A percentile compares a stretch with the other conserved stretches of the same genome.
Conservation (phyloP, 1,284 basidiomycete species). For the Malassezia obtusa region DNA sequence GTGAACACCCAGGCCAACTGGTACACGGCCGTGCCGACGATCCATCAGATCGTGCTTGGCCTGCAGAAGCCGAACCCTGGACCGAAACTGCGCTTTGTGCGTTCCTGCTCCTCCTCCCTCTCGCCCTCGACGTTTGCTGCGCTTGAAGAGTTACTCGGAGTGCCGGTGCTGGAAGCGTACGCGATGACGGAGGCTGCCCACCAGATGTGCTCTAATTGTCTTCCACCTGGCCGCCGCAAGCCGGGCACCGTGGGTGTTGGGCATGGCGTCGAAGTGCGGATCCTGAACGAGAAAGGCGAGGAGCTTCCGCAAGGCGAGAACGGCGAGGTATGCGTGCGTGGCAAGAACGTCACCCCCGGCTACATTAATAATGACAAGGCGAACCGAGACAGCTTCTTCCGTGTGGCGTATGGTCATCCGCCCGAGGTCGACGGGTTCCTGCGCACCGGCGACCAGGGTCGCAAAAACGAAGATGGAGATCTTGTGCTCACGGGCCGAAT, state of each 20-base stretch:
- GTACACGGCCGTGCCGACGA: conserved; percentile 51
- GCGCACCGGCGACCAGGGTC: conserved; percentile 60
- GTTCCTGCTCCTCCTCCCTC: conserved; percentile 52
- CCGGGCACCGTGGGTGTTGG: conserved; percentile 52
- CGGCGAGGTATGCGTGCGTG: conserved; percentile 52
- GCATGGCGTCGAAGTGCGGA: conserved; percentile 51
- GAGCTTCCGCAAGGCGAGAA: conserved; percentile 47
- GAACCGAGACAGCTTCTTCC: conserved; percentile 47
- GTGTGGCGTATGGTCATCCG: conserved; percentile 30
- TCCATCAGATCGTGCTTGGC: conserved; percentile 52
- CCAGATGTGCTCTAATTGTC: conserved; percentile 51
- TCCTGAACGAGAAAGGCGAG: conserved; percentile 49
- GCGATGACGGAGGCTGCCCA: conserved; percentile 51
- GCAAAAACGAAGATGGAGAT: conserved; percentile 58
- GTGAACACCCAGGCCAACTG: conserved; percentile 30
- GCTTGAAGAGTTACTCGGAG: conserved; percentile 51
- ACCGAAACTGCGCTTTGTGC: conserved; percentile 52
- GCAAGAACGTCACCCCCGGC: conserved; percentile 51
- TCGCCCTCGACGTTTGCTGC: conserved; percentile 50
- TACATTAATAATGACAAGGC: conserved; percentile 52
- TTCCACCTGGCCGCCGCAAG: conserved; percentile 48
- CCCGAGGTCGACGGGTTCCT: conserved; percentile 48
- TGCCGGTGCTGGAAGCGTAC: conserved; percentile 53
- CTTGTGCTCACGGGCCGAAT: conserved; percentile 51
- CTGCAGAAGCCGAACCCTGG: conserved; percentile 45